These are phyloP conservation scores for Tuber melanosporum DNA, from an alignment of 495 filamentous ascomycete species.

Conservation along the genomic window DNA sequence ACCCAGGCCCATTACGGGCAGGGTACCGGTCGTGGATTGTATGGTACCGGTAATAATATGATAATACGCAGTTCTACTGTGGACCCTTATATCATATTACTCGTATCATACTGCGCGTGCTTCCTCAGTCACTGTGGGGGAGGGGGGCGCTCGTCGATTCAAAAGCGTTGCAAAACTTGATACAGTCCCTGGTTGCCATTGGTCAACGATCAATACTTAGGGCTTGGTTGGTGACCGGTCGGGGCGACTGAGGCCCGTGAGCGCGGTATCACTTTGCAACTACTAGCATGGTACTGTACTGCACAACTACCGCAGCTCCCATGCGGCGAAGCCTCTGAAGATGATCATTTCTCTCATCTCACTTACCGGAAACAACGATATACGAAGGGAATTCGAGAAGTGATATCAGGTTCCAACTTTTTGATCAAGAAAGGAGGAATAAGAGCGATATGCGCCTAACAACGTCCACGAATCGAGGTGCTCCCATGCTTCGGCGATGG, in stretches of 20 bases:
- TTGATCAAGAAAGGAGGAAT: not conserved
- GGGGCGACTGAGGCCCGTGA: not conserved
- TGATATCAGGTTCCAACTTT: not conserved
- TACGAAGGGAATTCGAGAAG: not conserved
- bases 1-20: not conserved
- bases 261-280: not conserved
- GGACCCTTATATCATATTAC: not conserved
- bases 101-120: not conserved
- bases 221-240: not conserved
- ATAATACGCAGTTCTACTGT: too few relatives aligned
- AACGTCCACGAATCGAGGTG: not conserved
- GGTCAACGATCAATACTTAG: not conserved
- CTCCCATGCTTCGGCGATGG: not conserved
- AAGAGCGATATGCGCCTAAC: conserved; percentile 2
- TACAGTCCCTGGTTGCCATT: not conserved
- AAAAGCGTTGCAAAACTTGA: not conserved
- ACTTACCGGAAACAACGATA: not conserved
- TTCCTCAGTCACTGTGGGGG: not conserved
- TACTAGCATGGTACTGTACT: not conserved
- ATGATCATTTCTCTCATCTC: not conserved
- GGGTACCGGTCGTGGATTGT: not conserved
- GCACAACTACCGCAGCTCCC: not conserved
- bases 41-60: too few relatives aligned
- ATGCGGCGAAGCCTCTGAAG: not conserved
- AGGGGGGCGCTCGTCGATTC: not conserved